Evolutionary conservation across 345 rosid species (phyloP), one percentile per base, ranked within the genome.

Genomic region (Hypericum perforatum): DNA sequence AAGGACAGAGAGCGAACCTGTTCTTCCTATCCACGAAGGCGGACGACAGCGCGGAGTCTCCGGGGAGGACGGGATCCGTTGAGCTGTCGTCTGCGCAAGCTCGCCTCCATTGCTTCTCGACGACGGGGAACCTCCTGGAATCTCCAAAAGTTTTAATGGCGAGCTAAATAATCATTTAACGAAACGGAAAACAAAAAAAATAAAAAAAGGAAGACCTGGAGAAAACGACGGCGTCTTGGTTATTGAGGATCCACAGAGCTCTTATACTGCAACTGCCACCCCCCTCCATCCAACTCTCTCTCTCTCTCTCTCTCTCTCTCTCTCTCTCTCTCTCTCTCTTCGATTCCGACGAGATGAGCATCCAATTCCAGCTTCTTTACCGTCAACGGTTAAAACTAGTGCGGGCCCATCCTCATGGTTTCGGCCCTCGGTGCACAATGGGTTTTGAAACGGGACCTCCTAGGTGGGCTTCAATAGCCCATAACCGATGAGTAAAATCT

Each of bases 201-300:
- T 48, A 8, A 53, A 40, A 3, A 7, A 54, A 36, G 41, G 8
- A 9, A 11, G 53, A 87, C 98, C 96, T 80, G 63, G 98, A 91
- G 74, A 81, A 91, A 47, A 91, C 83, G 66, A 81, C 80, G 63
- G 79, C 46, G 59, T 82, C 90, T 53, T 81, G 76, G 56, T 63
- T 81, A 75, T 76, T 78, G 77, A 91, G 76, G 76, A 76, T 80
- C 98, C 98, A 91, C 44, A 91, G 70, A 65, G 94, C 94, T 63
- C 98, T 67, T 53, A 91, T 74, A 60, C 95, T 64, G 80, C 98
- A 85, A 64, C 84, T 71, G 37, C 74, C 64, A 6, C 81, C 70
- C 95, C 78, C 70, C 38, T 40, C 70, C 95, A 82, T 74, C 38
- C 41, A 37, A 13, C 9, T 9, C 9, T 57, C 16, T 5, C 52